Evolutionary conservation across 2,329 filamentous ascomycete genomes (phyloP).

Genomic region (Epichloe bromicola): DNA sequence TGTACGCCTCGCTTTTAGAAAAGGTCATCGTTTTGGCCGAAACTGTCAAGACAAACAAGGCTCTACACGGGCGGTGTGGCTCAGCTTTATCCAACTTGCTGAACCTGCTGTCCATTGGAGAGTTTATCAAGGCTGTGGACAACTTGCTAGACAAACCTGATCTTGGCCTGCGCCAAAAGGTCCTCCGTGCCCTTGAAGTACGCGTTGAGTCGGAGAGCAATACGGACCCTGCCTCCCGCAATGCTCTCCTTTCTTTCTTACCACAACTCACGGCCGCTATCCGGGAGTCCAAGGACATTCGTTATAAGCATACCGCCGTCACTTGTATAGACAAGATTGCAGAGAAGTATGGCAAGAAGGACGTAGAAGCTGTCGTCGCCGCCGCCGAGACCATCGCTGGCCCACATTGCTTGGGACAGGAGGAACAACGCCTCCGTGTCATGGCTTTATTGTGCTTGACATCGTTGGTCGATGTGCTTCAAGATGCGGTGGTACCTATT

Average conservation of each 20-base stretch:
- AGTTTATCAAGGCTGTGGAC: conserved; percentile 83
- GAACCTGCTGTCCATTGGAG: conserved; percentile 69
- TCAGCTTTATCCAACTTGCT: conserved; percentile 69
- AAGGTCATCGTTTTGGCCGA: conserved; percentile 54
- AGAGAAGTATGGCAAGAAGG: conserved; percentile 91
- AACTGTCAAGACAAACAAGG: conserved; percentile 42
- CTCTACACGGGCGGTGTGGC: conserved; percentile 46
- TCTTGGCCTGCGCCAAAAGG: conserved; percentile 63
- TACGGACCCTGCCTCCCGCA: conserved; percentile 53
- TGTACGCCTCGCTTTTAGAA: conserved; percentile 58
- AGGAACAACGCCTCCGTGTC: conserved; percentile 59
- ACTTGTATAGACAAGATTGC: conserved; percentile 85
- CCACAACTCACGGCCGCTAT: conserved; percentile 68
- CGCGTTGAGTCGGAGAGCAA: conserved; percentile 64
- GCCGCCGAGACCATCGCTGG: conserved; percentile 69
- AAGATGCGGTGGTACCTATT: conserved; percentile 73
- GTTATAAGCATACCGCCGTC: conserved; percentile 74
- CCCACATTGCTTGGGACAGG: conserved; percentile 60
- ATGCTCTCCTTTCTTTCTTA: conserved; percentile 64
- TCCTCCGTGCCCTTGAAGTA: conserved; percentile 66
- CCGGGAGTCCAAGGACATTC: conserved; percentile 54
- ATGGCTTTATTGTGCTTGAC: conserved; percentile 83
- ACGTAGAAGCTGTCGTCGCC: conserved; percentile 60
- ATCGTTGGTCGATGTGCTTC: conserved; percentile 77
- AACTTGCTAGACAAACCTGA: conserved; percentile 65